Conservation (phyloP, 352 stramenopile genomes). For the Pythium brassicae region DNA sequence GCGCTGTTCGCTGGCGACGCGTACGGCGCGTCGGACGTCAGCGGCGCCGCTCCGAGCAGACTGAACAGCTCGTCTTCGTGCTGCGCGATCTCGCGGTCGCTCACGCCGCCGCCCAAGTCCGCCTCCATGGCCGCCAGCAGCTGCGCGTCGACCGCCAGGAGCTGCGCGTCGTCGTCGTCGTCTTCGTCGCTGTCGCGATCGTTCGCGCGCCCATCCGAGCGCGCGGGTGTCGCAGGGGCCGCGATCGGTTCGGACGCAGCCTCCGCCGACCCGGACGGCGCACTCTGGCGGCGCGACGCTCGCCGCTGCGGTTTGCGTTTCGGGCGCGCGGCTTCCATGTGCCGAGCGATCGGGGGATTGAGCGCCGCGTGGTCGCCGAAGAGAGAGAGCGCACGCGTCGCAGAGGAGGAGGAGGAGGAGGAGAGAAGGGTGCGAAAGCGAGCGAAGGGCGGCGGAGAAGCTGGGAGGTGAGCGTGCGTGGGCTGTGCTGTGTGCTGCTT, state of each 20-base stretch:
- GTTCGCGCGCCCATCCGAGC: not conserved
- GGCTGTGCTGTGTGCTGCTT: too few relatives aligned
- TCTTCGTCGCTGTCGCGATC: constrained; percentile 2
- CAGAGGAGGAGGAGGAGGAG: too few relatives aligned
- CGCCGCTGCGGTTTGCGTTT: constrained; percentile 1
- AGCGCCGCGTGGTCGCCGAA: too few relatives aligned
- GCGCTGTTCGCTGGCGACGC: not conserved
- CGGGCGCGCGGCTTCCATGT: constrained; percentile 4
- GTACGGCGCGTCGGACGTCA: not conserved
- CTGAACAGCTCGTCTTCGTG: constrained; percentile 58
- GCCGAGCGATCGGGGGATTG: constrained; percentile 10
- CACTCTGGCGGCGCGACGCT: not conserved
- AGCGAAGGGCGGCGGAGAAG: too few relatives aligned
- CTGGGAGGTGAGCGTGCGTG: too few relatives aligned
- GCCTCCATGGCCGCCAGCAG: constrained; percentile 15
- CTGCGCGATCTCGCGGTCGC: constrained; percentile 42
- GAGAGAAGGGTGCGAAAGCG: too few relatives aligned
- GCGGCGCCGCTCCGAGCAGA: constrained; percentile 24
- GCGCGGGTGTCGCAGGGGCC: not conserved
- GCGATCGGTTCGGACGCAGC: not conserved
- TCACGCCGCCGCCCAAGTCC: constrained; percentile 9
- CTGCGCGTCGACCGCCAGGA: constrained; percentile 3
- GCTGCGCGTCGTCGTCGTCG: constrained; percentile 4
- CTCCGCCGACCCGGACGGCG: too few relatives aligned
- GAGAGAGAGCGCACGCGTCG: too few relatives aligned